Evolutionary conservation across 345 rosid species (phyloP), one percentile per base, ranked within the genome.

Genomic region (Cochlearia excelsa): DNA sequence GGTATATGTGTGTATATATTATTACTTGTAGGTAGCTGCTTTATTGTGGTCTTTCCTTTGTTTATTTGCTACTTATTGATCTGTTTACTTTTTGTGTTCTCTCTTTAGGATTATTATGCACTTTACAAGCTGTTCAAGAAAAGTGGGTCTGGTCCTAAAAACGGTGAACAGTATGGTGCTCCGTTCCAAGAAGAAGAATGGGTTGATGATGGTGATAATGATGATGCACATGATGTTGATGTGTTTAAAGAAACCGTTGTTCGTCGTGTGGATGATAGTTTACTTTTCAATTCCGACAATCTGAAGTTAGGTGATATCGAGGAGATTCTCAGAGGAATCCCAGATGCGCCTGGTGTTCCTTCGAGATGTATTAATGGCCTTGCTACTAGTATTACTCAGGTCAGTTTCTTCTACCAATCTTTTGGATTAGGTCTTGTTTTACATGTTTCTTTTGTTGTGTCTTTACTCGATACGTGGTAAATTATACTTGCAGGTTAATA

Each of bases 61-160:
- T 41, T 46, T 3, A 11, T 33, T 9, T 49, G 27, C 30, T 33
- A 5, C 0, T 8, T 54, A 1, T 11, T 51, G 1, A 40, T 42
- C 2, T 29, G 9, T 0, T 4, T 50, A 48, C 3, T 16, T 16
- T 16, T 16, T 16, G 23, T 16, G 5, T 7, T 34, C 0, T 7
- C 40, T 49, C 75, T 16, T 16, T 16, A 92, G 97, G 98, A 92
- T 43, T 88, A 92, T 72, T 92, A 78, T 76, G 97, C 89, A 3
- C 95, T 92, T 53, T 92, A 86, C 63, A 93, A 89, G 76, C 78
- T 81, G 56, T 93, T 8, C 74, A 93, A 89, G 71, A 93, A 93
- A 63, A 93, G 97, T 75, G 99, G 99, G 37, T 74, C 95, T 69
- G 95, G 97, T 54, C 95, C 95, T 3, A 87, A 90, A 64, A 87